phyloP scores from a whole-genome alignment of 371 early-diverging fungal genomes.

The Mucor indicus region DNA sequence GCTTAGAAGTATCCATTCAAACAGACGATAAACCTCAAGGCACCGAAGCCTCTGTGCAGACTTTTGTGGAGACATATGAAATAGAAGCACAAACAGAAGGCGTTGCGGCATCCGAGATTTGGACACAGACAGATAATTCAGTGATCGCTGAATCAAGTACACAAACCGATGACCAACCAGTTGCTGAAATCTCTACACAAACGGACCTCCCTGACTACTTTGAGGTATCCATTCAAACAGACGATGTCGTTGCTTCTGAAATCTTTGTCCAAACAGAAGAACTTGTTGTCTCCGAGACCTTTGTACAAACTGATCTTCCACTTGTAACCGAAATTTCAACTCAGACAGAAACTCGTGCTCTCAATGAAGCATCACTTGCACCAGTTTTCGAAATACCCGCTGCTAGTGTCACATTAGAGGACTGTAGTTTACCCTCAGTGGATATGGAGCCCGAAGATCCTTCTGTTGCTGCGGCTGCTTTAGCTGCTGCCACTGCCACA shows the following conservation, averaged over 20 bases:
- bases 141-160: neutral
- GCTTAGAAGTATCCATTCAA: slow-evolving; percentile 8
- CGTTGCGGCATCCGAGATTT: neutral
- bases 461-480: slow-evolving; percentile 6
- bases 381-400: neutral
- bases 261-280: neutral
- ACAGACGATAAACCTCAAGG: neutral
- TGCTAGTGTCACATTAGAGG: too few species aligned
- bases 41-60: slow-evolving; percentile 5
- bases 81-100: neutral
- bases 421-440: neutral
- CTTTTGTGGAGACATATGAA: too few species aligned
- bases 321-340: neutral
- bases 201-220: neutral
- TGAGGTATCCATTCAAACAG: slow-evolving; percentile 8
- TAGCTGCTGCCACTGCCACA: slow-evolving; percentile 11
- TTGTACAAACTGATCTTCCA: neutral
- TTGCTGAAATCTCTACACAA: neutral
- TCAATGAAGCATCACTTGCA: neutral
- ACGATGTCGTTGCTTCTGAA: neutral
- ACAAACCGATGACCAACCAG: slow-evolving; percentile 1
- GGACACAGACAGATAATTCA: slow-evolving; percentile 8
- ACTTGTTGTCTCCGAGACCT: neutral
- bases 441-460: slow-evolving; percentile 7
- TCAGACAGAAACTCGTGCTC: neutral